Conservation (phyloP, 805 yeast species). For the Myxozyma vanderwaltii region DNA sequence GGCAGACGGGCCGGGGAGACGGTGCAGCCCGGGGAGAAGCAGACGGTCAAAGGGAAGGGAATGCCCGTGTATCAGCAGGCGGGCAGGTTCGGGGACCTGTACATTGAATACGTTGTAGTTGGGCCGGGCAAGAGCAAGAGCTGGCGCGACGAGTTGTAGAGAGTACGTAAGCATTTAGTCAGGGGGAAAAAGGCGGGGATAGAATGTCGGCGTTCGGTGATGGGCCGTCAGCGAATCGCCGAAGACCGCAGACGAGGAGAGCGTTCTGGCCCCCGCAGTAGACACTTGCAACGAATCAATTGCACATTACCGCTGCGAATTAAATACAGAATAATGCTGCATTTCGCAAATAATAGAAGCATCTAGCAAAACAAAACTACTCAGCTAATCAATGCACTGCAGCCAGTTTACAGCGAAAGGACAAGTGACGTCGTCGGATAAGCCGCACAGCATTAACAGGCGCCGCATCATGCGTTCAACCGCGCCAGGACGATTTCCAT, state of each 20-base stretch:
- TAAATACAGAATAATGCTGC: no score
- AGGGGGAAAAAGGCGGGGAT: not conserved
- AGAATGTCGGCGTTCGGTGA: not conserved
- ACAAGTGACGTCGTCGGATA: not conserved
- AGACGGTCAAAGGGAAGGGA: constrained; percentile 71
- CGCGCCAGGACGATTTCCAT: not conserved
- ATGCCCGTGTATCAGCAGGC: constrained; percentile 68
- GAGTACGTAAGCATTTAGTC: not conserved
- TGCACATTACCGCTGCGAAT: no score
- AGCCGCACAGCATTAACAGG: not conserved
- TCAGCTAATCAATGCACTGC: no score
- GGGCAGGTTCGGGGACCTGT: constrained; percentile 55
- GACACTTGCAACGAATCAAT: no score
- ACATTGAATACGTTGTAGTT: constrained; percentile 48
- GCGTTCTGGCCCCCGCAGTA: no score
- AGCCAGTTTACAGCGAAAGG: not conserved
- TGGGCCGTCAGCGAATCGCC: not conserved
- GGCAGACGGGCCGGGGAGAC: constrained; percentile 54
- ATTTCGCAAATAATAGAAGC: no score
- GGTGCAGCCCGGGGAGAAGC: constrained; percentile 69
- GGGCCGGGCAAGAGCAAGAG: constrained; percentile 34
- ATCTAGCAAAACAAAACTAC: no score
- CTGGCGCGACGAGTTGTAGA: constrained; percentile 12
- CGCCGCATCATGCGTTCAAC: constrained; percentile 6
- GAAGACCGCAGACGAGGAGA: no score